Conservation (phyloP, 2,329 filamentous ascomycete genomes). For the Malbranchea cinnamomea region DNA sequence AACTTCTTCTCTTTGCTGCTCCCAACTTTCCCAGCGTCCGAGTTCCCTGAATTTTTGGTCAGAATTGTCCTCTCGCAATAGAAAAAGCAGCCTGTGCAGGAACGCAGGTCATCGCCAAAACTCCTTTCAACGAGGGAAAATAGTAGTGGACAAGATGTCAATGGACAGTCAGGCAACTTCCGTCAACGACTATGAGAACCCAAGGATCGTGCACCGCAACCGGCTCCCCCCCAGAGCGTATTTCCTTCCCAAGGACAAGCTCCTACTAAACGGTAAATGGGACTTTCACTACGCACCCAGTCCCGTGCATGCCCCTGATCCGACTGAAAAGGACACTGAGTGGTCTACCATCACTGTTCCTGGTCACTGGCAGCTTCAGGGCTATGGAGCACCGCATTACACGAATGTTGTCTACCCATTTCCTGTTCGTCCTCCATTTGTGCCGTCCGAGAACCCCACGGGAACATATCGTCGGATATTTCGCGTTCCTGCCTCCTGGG, state of each 20-base stretch:
- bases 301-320: slow-evolving; percentile 28
- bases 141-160: no score
- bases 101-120: no score
- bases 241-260: slow-evolving; percentile 33
- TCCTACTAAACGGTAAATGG: slow-evolving; percentile 41
- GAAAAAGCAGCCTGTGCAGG: no score
- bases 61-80: no score
- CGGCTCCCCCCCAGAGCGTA: slow-evolving; percentile 39
- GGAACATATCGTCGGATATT: slow-evolving; percentile 47
- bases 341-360: slow-evolving; percentile 40
- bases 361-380: slow-evolving; percentile 56
- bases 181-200: slow-evolving; percentile 40
- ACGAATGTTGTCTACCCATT: slow-evolving; percentile 55
- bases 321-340: neutral
- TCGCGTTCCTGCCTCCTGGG: slow-evolving; percentile 35
- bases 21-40: no score
- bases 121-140: no score
- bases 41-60: no score
- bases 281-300: slow-evolving; percentile 38
- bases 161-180: no score
- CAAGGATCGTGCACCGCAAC: slow-evolving; percentile 39
- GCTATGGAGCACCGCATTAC: slow-evolving; percentile 52
- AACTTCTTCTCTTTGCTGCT: no score
- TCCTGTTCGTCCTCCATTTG: slow-evolving; percentile 47
- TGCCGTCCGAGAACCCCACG: slow-evolving; percentile 48